Percentiles rank a stretch among this genome's conserved stretches.
phyloP scores from a whole-genome alignment of 352 stramenopile species.

The Phytophthora litchii region DNA sequence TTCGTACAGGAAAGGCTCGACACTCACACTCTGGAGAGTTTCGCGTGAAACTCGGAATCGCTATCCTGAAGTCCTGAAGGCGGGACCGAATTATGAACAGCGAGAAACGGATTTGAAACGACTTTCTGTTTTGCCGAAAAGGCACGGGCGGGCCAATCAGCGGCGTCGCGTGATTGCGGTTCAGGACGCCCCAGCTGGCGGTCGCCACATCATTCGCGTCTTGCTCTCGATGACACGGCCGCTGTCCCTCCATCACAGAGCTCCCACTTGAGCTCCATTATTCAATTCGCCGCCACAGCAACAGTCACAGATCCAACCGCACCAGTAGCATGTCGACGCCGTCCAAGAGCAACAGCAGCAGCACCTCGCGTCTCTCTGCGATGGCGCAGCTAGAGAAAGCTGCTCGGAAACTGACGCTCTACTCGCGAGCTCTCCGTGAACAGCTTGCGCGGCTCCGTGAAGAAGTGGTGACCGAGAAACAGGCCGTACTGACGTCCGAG shows the following conservation, averaged over 20 bases:
- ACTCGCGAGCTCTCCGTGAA: slow-evolving; percentile 45
- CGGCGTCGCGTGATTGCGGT: slow-evolving; percentile 20
- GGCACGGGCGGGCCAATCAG: slow-evolving; percentile 19
- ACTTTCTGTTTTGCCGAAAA: slow-evolving; percentile 23
- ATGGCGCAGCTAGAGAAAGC: slow-evolving; percentile 52
- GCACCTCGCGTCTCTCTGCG: slow-evolving; percentile 13
- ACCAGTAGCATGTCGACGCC: slow-evolving; percentile 27
- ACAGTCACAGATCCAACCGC: background rate
- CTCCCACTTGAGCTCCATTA: slow-evolving; percentile 13
- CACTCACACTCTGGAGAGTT: background rate
- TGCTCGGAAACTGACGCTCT: slow-evolving; percentile 54
- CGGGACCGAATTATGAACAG: slow-evolving; percentile 22
- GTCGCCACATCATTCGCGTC: slow-evolving; percentile 38
- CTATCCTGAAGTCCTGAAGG: slow-evolving; percentile 15
- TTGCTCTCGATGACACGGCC: slow-evolving; percentile 14
- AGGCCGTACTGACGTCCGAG: slow-evolving; percentile 50
- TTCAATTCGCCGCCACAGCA: too few relatives aligned
- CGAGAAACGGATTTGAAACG: slow-evolving; percentile 20
- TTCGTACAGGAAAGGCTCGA: slow-evolving; percentile 31
- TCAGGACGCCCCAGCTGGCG: slow-evolving; percentile 18
- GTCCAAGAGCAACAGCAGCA: slow-evolving; percentile 35
- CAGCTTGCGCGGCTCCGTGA: slow-evolving; percentile 45
- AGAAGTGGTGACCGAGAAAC: slow-evolving; percentile 41
- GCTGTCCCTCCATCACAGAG: background rate
- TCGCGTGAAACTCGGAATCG: slow-evolving; percentile 3